Conservation (phyloP, 1,284 basidiomycete genomes). For the Entoloma clypeatum region DNA sequence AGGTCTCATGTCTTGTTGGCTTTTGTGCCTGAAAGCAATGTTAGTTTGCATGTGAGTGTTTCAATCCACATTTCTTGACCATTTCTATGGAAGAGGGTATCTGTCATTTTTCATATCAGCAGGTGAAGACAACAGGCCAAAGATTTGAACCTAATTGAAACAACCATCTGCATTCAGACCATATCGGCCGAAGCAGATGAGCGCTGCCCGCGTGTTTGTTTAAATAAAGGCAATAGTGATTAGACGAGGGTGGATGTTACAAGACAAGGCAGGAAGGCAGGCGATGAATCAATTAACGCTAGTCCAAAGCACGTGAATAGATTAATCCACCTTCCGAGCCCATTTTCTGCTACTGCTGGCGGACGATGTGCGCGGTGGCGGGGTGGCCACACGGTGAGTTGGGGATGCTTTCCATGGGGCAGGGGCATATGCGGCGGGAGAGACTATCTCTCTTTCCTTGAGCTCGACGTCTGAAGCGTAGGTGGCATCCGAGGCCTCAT, state of each 20-base stretch:
- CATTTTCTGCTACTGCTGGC: constrained; percentile 54
- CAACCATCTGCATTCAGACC: too few species aligned
- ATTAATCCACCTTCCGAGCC: constrained; percentile 67
- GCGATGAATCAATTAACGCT: constrained; percentile 16
- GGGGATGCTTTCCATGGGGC: constrained; percentile 20
- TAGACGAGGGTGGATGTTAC: constrained; percentile 6
- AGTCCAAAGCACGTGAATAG: constrained; percentile 13
- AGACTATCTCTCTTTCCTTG: constrained; percentile 12
- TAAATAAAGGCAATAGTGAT: too few species aligned
- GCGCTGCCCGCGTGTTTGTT: too few species aligned
- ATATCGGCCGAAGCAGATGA: too few species aligned
- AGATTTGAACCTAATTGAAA: constrained; percentile 1
- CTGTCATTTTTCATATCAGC: constrained; percentile 22
- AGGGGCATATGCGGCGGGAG: constrained; percentile 33
- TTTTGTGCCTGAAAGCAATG: constrained; percentile 1
- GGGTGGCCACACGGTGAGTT: constrained; percentile 37
- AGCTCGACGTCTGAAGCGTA: constrained; percentile 13
- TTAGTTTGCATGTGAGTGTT: neutral
- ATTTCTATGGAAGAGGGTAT: constrained; percentile 46
- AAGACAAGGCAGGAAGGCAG: constrained; percentile 10
- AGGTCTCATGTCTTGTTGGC: constrained; percentile 28
- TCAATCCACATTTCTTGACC: constrained; percentile 23
- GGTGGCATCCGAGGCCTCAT: constrained; percentile 9
- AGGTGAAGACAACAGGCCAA: neutral
- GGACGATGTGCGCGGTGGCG: constrained; percentile 37